These are phyloP conservation scores for Saccharomycopsis lassenensis DNA, from an alignment of 805 yeast genomes.

Conservation along the genomic window DNA sequence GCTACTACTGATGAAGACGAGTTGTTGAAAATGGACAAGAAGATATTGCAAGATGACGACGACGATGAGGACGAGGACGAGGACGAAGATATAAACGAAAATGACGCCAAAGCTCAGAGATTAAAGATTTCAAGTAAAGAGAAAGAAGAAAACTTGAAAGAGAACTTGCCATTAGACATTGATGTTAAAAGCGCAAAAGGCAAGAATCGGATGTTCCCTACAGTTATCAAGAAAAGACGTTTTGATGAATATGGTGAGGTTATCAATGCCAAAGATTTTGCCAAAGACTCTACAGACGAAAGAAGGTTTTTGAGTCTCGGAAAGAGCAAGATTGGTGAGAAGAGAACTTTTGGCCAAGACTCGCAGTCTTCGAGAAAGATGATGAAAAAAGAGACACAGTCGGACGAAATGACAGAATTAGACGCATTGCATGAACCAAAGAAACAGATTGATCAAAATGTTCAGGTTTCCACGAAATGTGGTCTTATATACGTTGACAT, in stretches of 20 bases:
- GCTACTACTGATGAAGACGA: slow-evolving; percentile 16
- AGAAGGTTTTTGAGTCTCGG: neutral
- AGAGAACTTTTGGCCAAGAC: slow-evolving; percentile 14
- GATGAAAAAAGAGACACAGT: slow-evolving; percentile 19
- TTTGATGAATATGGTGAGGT: slow-evolving; percentile 83
- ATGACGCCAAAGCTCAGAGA: slow-evolving; percentile 12
- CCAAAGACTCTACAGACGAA: slow-evolving; percentile 28
- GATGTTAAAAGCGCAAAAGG: slow-evolving; percentile 28
- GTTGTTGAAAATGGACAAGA: slow-evolving; percentile 15
- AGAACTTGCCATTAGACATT: slow-evolving; percentile 25
- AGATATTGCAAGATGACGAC: slow-evolving; percentile 21
- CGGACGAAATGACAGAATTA: slow-evolving; percentile 40
- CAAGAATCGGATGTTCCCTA: slow-evolving; percentile 69
- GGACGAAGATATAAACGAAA: slow-evolving; percentile 20
- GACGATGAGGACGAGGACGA: slow-evolving; percentile 23
- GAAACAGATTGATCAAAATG: slow-evolving; percentile 27
- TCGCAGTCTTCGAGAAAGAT: slow-evolving; percentile 7
- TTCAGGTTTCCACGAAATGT: slow-evolving; percentile 47
- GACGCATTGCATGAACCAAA: slow-evolving; percentile 46
- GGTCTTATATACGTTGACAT: slow-evolving; percentile 69
- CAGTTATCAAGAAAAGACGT: slow-evolving; percentile 42
- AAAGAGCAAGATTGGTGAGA: slow-evolving; percentile 14
- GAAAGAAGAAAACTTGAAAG: slow-evolving; percentile 19
- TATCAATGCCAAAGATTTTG: slow-evolving; percentile 55
- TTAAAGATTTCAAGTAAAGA: slow-evolving; percentile 17